A percentile compares a stretch with the other conserved stretches of the same genome.
Conservation (phyloP, 345 rosid species). For the Anacardium occidentale region DNA sequence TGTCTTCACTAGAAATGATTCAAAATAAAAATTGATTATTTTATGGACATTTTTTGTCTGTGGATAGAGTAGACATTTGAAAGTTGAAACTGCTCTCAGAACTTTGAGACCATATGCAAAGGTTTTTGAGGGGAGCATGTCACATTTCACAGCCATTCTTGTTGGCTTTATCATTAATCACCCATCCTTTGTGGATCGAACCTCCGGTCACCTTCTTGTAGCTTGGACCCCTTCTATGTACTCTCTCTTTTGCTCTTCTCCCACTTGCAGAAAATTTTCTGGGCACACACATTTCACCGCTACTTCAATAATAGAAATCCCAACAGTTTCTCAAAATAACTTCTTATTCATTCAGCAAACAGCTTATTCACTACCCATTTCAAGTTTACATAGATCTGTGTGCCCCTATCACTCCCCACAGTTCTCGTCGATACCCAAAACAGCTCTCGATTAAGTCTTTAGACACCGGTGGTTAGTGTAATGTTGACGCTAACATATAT, state of each 20-base stretch:
- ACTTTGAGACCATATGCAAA: constrained; percentile 14
- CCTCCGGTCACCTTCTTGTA: constrained; percentile 13
- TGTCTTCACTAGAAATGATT: constrained; percentile 27
- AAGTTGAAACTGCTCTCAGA: constrained; percentile 18
- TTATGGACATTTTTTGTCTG: constrained; percentile 24
- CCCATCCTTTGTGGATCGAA: constrained; percentile 28
- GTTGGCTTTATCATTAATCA: constrained; percentile 20
- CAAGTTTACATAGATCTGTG: constrained; percentile 32
- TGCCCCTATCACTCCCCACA: constrained; percentile 32
- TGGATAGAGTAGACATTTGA: constrained; percentile 28
- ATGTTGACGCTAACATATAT: no score
- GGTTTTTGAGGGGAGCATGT: constrained; percentile 29
- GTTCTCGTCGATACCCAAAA: neutral
- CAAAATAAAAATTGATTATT: constrained; percentile 19
- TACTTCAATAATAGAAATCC: constrained; percentile 18
- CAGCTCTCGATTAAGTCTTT: neutral
- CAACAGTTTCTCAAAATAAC: neutral
- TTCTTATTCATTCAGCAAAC: constrained; percentile 19
- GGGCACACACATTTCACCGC: constrained; percentile 9
- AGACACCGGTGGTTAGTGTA: neutral
- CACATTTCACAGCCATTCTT: constrained; percentile 25
- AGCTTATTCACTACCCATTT: constrained; percentile 22
- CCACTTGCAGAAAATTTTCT: neutral
- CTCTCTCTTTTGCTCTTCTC: constrained; percentile 5
- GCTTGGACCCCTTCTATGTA: constrained; percentile 21